phyloP scores from a whole-genome alignment of 768 basidiomycete species.

The Macrolepiota albuminosa region DNA sequence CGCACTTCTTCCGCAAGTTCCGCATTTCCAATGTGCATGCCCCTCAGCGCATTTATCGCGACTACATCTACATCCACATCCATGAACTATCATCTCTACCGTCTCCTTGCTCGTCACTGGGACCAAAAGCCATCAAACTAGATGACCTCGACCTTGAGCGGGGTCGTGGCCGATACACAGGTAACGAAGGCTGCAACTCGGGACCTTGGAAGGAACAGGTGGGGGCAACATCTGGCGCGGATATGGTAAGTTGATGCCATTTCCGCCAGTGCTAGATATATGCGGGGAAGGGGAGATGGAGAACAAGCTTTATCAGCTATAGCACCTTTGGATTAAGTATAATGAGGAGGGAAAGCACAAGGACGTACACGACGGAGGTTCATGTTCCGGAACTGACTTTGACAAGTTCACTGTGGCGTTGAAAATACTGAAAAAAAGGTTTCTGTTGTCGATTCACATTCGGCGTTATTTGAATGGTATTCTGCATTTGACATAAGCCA shows the following conservation, averaged over 20 bases:
- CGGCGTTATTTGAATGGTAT: background rate
- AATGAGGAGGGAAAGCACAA: background rate
- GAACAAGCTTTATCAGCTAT: slow-evolving; percentile 1
- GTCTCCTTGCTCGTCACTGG: background rate
- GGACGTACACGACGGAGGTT: background rate
- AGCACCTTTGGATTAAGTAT: too few species aligned
- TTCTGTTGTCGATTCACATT: background rate
- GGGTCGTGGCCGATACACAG: background rate
- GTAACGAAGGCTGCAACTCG: slow-evolving; percentile 8
- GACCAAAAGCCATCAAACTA: background rate
- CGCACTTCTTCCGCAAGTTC: too few species aligned
- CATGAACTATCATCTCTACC: background rate
- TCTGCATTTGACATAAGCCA: slow-evolving; percentile 8
- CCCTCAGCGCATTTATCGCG: too few species aligned
- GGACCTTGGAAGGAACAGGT: slow-evolving; percentile 8
- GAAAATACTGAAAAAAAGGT: background rate
- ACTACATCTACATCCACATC: slow-evolving; percentile 7
- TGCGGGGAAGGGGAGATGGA: slow-evolving; percentile 3
- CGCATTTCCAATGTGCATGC: too few species aligned
- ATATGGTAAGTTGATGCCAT: background rate
- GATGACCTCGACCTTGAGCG: background rate
- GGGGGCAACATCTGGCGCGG: background rate
- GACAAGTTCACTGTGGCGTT: background rate
- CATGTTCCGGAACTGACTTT: background rate
- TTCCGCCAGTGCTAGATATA: background rate